Conservation (phyloP, 306 rosid species). For the Dalbergia oliveri region DNA sequence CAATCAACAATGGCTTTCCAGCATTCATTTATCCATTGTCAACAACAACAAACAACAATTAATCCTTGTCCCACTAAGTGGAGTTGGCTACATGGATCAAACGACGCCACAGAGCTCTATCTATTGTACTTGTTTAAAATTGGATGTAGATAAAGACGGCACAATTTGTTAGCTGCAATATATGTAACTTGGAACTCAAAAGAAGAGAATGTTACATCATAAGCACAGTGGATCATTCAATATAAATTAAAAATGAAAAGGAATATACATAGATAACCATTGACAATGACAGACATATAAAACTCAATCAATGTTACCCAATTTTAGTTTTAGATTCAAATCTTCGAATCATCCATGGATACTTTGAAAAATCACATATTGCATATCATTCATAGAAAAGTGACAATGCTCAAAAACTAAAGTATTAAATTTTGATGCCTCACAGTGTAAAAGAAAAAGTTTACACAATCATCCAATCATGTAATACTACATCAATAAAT, state of each 20-base stretch:
- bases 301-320: neutral
- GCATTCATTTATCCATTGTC: slow-evolving; percentile 1
- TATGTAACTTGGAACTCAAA: slow-evolving; percentile 9
- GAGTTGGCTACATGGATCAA: too few relatives aligned
- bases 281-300: neutral
- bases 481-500: too few relatives aligned
- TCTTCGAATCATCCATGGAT: slow-evolving; percentile 1
- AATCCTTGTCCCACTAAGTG: too few relatives aligned
- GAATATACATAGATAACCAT: neutral
- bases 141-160: slow-evolving; percentile 11
- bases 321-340: neutral
- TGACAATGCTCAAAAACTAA: too few relatives aligned
- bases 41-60: too few relatives aligned
- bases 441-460: too few relatives aligned
- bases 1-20: slow-evolving; percentile 28
- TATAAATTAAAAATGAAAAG: slow-evolving; percentile 4
- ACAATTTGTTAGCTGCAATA: slow-evolving; percentile 15
- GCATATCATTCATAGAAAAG: neutral
- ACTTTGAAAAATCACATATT: slow-evolving; percentile 2
- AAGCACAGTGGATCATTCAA: neutral
- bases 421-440: too few relatives aligned
- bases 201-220: neutral
- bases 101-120: neutral
- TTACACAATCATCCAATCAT: too few relatives aligned
- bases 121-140: neutral